phyloP scores from a whole-genome alignment of 352 stramenopile genomes.

The Discostella stelligera region DNA sequence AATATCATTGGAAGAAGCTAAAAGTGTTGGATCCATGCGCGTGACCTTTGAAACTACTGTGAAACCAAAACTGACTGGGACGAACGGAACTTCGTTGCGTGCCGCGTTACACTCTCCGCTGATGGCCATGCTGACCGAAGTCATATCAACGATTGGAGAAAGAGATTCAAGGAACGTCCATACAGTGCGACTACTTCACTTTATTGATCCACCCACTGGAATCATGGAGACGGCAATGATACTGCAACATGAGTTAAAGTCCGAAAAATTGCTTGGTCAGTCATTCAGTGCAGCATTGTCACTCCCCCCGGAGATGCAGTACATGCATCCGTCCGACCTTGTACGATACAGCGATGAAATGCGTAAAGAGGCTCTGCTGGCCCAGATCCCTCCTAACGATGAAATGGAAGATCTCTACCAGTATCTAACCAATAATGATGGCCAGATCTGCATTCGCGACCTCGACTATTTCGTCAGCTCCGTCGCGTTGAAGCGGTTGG shows the following conservation, averaged over 20 bases:
- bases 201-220: constrained; percentile 17
- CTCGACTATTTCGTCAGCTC: constrained; percentile 24
- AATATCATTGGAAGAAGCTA: constrained; percentile 15
- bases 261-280: neutral
- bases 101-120: neutral
- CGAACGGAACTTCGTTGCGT: neutral
- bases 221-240: constrained; percentile 16
- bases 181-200: neutral
- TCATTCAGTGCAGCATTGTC: constrained; percentile 10
- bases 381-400: constrained; percentile 12
- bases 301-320: neutral
- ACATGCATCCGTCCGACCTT: neutral
- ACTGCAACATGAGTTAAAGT: constrained; percentile 9
- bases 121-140: constrained; percentile 16
- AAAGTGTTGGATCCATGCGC: constrained; percentile 13
- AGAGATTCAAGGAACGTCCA: neutral
- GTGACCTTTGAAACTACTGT: constrained; percentile 1
- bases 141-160: neutral
- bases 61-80: neutral
- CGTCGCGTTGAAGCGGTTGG: constrained; percentile 1
- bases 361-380: neutral
- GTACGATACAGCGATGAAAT: constrained; percentile 2
- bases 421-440: constrained; percentile 12
- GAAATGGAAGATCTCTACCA: constrained; percentile 29
- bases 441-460: neutral